Base-by-base conservation (phyloP, 2,329 filamentous ascomycete species). In the Cladosporium sp. region DNA sequence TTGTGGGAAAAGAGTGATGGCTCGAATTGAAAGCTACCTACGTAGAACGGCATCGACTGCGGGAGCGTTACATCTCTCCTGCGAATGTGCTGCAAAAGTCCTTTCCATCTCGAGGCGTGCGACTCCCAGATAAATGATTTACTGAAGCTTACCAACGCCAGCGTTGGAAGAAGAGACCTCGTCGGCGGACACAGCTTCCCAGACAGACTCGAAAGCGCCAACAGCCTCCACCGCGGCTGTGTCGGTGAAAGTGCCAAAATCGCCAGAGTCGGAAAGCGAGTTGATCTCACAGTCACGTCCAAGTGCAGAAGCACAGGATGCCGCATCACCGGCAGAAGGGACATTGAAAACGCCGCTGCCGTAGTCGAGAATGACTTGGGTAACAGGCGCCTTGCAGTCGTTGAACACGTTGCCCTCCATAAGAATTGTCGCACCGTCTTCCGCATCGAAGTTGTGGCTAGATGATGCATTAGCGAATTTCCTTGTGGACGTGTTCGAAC, bases 341-440 rank as follows among this genome's bases (percentile, higher is more conserved):
- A 64, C 56, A n/a, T 68, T 68, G 56, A 73, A 76, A 41, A 73
- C 57, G 52, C 68, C 50, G 7, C 72, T 73, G 13, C 54, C 51
- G 27, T 61, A 56, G 7, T 60, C 56, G 45, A 70, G 43, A n/a
- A 51, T 66, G 15, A 19, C 34, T 2, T 41, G 38, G 50, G 74
- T 68, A 41, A 76, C 63, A 19, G 70, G 64, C 15, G 68, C 67
- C n/a, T 65, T 63, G 50, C 82, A 73, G 58, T 80, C 76, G 65
- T 80, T 73, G 71, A 82, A 83, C 43, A 79, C 67, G 59, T 80
- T 82, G 40, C 80, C 80, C 67, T 83, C 80, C 3, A 75, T 75
- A 15, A 83, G 69, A 40, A 80, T 72, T 56, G 68, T 61, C 45
- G 61, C 59, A 37, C 67, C 70, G 41, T 61, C 54, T 54, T 64